A percentile compares a stretch with the other conserved stretches of the same genome.
Conservation (phyloP, 2,329 filamentous ascomycete genomes). For the Cryphonectria radicalis region DNA sequence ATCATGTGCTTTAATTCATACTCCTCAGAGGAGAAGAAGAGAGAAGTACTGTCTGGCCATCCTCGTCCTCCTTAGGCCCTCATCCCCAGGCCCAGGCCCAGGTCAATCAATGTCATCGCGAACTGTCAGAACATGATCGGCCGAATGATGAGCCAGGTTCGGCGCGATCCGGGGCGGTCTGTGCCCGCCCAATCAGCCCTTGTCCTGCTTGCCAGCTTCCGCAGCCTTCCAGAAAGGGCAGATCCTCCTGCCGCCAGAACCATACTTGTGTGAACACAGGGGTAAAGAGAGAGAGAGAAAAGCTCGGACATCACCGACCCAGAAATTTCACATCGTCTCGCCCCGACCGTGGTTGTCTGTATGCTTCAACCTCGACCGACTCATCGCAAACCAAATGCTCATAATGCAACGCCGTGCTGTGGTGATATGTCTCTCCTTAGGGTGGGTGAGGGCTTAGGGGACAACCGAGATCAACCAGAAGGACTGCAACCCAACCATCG, state of each 20-base stretch:
- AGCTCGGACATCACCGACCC: background rate
- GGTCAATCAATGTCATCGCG: background rate
- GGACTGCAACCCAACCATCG: background rate
- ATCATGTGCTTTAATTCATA: background rate
- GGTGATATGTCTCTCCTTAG: background rate
- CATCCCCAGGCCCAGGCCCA: background rate
- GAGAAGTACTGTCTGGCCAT: background rate
- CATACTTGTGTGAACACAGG: background rate
- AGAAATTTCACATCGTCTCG: background rate
- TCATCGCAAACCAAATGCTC: background rate
- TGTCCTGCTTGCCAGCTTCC: background rate
- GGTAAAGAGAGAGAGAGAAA: background rate
- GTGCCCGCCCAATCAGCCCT: background rate
- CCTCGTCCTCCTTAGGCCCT: background rate
- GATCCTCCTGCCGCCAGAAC: background rate
- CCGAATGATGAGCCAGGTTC: background rate
- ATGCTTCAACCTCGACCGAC: background rate
- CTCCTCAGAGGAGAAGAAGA: background rate
- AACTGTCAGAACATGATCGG: background rate
- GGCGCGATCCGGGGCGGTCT: background rate
- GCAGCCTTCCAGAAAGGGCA: background rate
- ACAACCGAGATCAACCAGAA: background rate
- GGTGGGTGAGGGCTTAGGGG: background rate
- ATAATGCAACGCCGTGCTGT: conserved; percentile 7
- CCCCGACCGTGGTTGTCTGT: background rate